These are phyloP conservation scores for Tolypocladium ophioglossoides DNA, from an alignment of 2,329 filamentous ascomycete genomes.

Conservation along the genomic window DNA sequence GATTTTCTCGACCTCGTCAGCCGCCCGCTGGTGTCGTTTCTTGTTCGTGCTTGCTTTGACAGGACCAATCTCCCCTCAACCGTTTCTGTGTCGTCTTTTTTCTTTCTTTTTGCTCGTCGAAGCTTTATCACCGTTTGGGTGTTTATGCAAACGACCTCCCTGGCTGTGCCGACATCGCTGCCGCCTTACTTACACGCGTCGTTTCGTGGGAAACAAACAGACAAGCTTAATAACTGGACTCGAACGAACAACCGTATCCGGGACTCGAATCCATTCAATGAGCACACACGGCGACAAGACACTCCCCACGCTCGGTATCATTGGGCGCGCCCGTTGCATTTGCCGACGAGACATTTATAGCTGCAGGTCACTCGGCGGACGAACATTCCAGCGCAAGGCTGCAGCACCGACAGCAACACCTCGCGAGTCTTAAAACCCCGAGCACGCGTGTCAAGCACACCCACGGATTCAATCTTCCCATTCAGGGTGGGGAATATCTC, in stretches of 20 bases:
- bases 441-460: neutral
- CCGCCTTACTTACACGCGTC: neutral
- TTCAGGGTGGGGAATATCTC: neutral
- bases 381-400: neutral
- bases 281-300: neutral
- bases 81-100: neutral
- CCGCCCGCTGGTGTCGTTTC: neutral
- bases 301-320: conserved; percentile 1
- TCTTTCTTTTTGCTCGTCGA: neutral
- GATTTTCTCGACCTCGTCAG: neutral
- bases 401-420: neutral
- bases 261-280: neutral
- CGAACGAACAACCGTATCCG: neutral
- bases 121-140: neutral
- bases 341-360: neutral
- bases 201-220: neutral
- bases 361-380: neutral
- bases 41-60: neutral
- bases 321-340: neutral
- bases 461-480: neutral
- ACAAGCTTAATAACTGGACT: neutral
- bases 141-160: neutral
- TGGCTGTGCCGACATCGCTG: neutral
- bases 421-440: neutral
- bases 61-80: conserved; percentile 1